Percentiles rank a stretch among this genome's conserved stretches.
Evolutionary conservation across 2,329 filamentous ascomycete genomes (phyloP).

Genomic region (Cladorrhinum sp.): DNA sequence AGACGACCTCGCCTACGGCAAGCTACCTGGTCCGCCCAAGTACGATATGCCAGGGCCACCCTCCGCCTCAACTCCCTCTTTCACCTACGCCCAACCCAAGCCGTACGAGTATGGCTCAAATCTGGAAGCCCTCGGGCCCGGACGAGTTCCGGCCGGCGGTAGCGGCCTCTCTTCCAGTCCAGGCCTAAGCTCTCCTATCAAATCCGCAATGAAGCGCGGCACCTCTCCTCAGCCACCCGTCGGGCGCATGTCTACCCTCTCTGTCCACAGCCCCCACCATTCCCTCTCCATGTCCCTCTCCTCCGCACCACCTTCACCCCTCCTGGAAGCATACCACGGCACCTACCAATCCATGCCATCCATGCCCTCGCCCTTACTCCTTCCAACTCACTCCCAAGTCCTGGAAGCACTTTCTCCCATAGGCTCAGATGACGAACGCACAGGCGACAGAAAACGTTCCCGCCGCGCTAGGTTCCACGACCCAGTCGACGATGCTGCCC

Average conservation of each 20-base stretch:
- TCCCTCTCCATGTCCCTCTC: slow-evolving; percentile 44
- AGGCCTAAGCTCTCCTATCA: slow-evolving; percentile 28
- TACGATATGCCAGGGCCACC: slow-evolving; percentile 27
- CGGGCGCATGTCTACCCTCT: slow-evolving; percentile 51
- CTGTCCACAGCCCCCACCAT: slow-evolving; percentile 47
- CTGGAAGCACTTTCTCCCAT: slow-evolving; percentile 53
- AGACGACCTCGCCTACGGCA: slow-evolving; percentile 53
- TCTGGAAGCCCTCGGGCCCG: slow-evolving; percentile 19
- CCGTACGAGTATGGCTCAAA: slow-evolving; percentile 37
- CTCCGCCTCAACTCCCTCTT: slow-evolving; percentile 23
- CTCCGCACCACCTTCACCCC: slow-evolving; percentile 70
- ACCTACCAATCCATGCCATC: slow-evolving; percentile 94
- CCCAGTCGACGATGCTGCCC: slow-evolving; percentile 71
- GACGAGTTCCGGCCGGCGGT: slow-evolving; percentile 12
- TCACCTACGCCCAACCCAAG: slow-evolving; percentile 34
- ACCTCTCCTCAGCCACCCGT: slow-evolving; percentile 49
- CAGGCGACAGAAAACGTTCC: slow-evolving; percentile 44
- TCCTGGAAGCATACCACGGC: slow-evolving; percentile 88
- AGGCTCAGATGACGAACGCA: slow-evolving; percentile 47
- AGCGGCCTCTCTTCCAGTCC: slow-evolving; percentile 27
- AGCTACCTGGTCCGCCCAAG: slow-evolving; percentile 23
- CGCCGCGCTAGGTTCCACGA: slow-evolving; percentile 79
- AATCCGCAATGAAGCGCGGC: slow-evolving; percentile 38
- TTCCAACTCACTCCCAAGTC: slow-evolving; percentile 42
- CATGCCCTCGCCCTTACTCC: slow-evolving; percentile 79